Conservation (phyloP, 208 protist genomes). For the Angomonas ambiguus region DNA sequence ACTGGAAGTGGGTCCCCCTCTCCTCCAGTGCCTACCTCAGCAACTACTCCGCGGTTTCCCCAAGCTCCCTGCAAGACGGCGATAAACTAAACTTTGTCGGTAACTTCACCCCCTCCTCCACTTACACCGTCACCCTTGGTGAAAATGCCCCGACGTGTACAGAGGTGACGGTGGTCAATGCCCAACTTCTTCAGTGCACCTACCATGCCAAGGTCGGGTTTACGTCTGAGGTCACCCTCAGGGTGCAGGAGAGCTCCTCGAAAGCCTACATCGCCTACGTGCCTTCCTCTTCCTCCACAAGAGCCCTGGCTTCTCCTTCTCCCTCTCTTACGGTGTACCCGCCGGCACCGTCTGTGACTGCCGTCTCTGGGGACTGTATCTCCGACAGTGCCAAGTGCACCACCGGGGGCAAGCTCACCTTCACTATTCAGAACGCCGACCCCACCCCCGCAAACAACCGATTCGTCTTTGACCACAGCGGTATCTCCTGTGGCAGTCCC, state of each 20-base stretch:
- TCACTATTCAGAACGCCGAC: constrained; percentile 14
- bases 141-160: neutral
- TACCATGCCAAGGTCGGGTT: neutral
- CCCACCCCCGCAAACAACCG: neutral
- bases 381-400: constrained; percentile 13
- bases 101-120: neutral
- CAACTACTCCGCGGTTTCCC: neutral
- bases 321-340: constrained; percentile 9
- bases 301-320: neutral
- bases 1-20: neutral
- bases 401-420: constrained; percentile 9
- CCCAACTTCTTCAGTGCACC: neutral
- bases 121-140: neutral
- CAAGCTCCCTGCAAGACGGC: neutral
- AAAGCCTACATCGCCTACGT: neutral
- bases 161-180: neutral
- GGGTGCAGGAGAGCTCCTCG: neutral
- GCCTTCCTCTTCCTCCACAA: neutral
- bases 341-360: constrained; percentile 5
- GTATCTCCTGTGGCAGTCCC: neutral
- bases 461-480: neutral
- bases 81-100: neutral
- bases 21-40: neutral
- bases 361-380: neutral
- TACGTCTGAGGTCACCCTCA: neutral